Percentiles rank a stretch among this genome's conserved stretches.
Conservation (phyloP, 2,329 filamentous ascomycete genomes). For the Diaporthe ampelina region DNA sequence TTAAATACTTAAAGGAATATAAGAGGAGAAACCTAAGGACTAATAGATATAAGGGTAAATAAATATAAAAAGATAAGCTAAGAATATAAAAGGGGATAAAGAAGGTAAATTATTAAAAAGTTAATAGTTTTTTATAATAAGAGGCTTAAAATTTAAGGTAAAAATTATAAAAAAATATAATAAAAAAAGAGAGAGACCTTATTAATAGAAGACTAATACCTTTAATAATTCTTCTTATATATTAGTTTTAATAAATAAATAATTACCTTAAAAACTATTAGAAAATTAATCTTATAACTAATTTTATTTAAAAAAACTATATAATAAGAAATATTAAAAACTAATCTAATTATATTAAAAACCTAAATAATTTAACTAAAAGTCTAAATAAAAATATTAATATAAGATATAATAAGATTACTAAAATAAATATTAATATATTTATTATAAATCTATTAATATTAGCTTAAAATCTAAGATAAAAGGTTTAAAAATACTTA, state of each 20-base stretch:
- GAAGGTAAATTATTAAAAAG: neutral
- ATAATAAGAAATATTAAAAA: neutral
- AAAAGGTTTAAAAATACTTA: neutral
- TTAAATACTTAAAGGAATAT: no score
- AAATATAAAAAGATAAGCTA: neutral
- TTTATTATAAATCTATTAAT: neutral
- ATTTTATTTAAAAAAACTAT: neutral
- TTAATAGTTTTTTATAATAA: no score
- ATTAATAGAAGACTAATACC: neutral
- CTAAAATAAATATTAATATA: neutral
- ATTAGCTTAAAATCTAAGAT: neutral
- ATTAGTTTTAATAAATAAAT: neutral
- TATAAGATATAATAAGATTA: neutral
- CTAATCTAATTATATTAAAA: neutral
- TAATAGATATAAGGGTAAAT: no score
- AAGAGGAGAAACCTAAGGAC: no score
- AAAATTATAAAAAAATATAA: neutral
- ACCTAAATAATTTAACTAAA: neutral
- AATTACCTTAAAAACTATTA: neutral
- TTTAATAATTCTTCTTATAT: neutral
- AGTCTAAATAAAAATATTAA: neutral
- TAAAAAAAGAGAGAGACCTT: neutral
- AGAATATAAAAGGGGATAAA: neutral
- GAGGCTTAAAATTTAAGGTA: neutral
- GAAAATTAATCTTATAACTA: no score